Percentiles rank a stretch among this genome's conserved stretches.
These are phyloP conservation scores for Melampsora occidentalis DNA, from an alignment of 1,284 basidiomycete genomes.

Conservation along the genomic window DNA sequence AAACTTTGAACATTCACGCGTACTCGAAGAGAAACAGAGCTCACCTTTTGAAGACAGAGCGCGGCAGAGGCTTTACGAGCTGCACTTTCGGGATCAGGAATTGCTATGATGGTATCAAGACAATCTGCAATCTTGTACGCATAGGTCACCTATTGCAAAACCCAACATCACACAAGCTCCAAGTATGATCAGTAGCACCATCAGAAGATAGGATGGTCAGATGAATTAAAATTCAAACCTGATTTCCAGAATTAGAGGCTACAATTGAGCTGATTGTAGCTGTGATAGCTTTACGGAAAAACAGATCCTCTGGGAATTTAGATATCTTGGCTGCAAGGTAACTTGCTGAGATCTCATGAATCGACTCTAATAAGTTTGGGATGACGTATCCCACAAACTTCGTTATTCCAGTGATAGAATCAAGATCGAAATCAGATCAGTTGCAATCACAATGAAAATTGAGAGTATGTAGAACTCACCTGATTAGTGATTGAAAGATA, in stretches of 20 bases:
- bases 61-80: slow-evolving; percentile 29
- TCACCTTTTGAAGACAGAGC: slow-evolving; percentile 35
- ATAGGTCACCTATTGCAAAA: slow-evolving; percentile 24
- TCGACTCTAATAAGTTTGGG: slow-evolving; percentile 30
- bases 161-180: neutral
- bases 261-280: slow-evolving; percentile 26
- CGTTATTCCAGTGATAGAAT: neutral
- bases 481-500: slow-evolving; percentile 40
- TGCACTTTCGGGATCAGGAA: slow-evolving; percentile 30
- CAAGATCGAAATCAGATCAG: neutral
- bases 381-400: slow-evolving; percentile 41
- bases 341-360: slow-evolving; percentile 32
- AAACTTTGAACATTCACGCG: too few species aligned
- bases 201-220: too few species aligned
- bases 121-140: slow-evolving; percentile 40
- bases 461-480: neutral
- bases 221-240: slow-evolving; percentile 8
- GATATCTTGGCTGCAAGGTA: slow-evolving; percentile 22
- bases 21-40: neutral
- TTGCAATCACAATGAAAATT: neutral
- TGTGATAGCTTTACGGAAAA: slow-evolving; percentile 26
- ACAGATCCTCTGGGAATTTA: slow-evolving; percentile 18
- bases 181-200: too few species aligned
- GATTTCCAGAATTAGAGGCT: slow-evolving; percentile 42
- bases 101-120: slow-evolving; percentile 38